A percentile compares a stretch with the other conserved stretches of the same genome.
Evolutionary conservation across 2,329 filamentous ascomycete species (phyloP).

Genomic region (Didymella arachidicola): DNA sequence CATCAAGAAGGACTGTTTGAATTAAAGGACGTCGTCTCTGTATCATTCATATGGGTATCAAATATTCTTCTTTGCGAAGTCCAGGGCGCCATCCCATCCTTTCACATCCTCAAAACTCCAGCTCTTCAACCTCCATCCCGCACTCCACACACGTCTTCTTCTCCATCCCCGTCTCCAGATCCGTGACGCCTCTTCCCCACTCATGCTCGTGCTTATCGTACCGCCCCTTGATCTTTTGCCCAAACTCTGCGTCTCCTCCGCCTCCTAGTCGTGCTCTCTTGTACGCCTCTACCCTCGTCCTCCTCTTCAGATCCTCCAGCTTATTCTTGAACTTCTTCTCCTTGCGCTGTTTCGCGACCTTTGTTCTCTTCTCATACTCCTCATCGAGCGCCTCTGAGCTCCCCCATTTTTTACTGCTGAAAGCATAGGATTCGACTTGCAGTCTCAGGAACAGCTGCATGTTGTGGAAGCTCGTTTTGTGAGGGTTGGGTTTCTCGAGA

Average conservation of each 20-base stretch:
- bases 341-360: slow-evolving; percentile 82
- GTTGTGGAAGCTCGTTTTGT: slow-evolving; percentile 95
- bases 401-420: slow-evolving; percentile 86
- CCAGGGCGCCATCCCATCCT: no score
- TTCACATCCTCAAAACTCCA: slow-evolving; percentile 60
- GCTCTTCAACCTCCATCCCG: slow-evolving; percentile 72
- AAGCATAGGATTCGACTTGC: slow-evolving; percentile 93
- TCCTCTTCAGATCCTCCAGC: slow-evolving; percentile 87
- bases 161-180: slow-evolving; percentile 73
- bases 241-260: slow-evolving; percentile 63
- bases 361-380: slow-evolving; percentile 82
- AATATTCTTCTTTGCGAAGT: no score
- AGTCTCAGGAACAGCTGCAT: slow-evolving; percentile 98
- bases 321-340: slow-evolving; percentile 92
- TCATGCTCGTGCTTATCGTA: slow-evolving; percentile 85
- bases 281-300: slow-evolving; percentile 90
- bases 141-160: slow-evolving; percentile 77
- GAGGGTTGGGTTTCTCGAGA: slow-evolving; percentile 88
- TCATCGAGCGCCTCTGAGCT: slow-evolving; percentile 83
- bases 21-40: no score
- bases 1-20: no score
- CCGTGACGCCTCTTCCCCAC: slow-evolving; percentile 70
- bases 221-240: slow-evolving; percentile 71
- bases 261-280: slow-evolving; percentile 60
- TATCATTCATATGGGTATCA: no score